A percentile compares a stretch with the other conserved stretches of the same genome.
phyloP scores from a whole-genome alignment of 345 rosid species.

The Pistacia integerrima region DNA sequence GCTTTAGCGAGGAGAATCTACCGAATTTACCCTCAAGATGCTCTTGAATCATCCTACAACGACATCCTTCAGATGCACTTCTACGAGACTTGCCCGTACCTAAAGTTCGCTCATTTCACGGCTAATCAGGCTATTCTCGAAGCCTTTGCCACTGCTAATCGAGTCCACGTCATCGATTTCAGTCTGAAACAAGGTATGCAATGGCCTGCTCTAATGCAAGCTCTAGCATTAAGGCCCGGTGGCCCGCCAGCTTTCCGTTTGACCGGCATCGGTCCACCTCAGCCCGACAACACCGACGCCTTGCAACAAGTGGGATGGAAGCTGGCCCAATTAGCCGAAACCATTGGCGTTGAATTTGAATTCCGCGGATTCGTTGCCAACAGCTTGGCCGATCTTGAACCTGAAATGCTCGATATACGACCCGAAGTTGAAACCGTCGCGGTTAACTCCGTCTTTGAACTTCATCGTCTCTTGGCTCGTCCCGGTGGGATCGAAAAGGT shows the following conservation, averaged over 20 bases:
- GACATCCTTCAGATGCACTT: conserved; percentile 78
- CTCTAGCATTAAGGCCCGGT: conserved; percentile 77
- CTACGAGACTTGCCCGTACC: conserved; percentile 89
- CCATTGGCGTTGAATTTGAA: conserved; percentile 63
- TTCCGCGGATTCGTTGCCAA: conserved; percentile 62
- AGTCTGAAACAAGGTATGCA: conserved; percentile 81
- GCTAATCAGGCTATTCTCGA: conserved; percentile 94
- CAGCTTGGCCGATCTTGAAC: conserved; percentile 70
- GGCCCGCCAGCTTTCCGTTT: conserved; percentile 84
- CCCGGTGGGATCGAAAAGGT: conserved; percentile 70
- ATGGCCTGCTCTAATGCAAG: conserved; percentile 96
- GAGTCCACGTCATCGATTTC: conserved; percentile 84
- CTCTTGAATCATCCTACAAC: conserved; percentile 39
- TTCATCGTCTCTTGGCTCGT: conserved; percentile 61
- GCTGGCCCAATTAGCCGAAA: conserved; percentile 65
- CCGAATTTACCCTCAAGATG: conserved; percentile 54
- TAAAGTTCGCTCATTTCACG: conserved; percentile 92
- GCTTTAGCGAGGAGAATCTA: conserved; percentile 81
- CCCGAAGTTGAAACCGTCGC: conserved; percentile 64
- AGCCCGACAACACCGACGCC: conserved; percentile 54
- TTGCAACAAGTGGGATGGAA: conserved; percentile 82
- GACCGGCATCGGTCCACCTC: conserved; percentile 85
- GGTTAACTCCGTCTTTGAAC: conserved; percentile 79
- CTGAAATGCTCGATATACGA: conserved; percentile 61
- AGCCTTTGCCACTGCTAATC: conserved; percentile 52